Percentiles rank a stretch among this genome's conserved stretches.
Conservation (phyloP, 2,329 filamentous ascomycete species). For the Juglanconis juglandina region DNA sequence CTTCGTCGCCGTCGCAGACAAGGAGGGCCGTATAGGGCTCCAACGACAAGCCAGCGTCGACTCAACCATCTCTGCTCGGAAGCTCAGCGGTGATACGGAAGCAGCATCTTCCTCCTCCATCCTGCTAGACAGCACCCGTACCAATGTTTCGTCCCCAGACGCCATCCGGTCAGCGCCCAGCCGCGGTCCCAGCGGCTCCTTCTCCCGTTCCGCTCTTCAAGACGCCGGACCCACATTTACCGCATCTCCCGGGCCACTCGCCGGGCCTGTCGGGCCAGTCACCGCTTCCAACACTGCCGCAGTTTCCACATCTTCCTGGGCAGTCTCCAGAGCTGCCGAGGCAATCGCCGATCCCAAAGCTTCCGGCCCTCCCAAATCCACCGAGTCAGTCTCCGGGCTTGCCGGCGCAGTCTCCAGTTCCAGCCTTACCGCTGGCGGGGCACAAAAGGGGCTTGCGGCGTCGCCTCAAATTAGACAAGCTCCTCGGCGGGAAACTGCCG, state of each 20-base stretch:
- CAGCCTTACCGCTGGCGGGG: not conserved
- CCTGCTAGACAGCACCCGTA: conserved; percentile 35
- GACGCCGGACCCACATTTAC: conserved; percentile 30
- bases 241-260: conserved; percentile 17
- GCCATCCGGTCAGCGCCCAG: conserved; percentile 4
- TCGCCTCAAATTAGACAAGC: conserved; percentile 16
- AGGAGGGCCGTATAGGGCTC: conserved; percentile 56
- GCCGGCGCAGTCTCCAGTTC: not conserved
- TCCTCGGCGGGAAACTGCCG: conserved; percentile 4
- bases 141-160: conserved; percentile 13
- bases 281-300: conserved; percentile 22
- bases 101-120: conserved; percentile 37
- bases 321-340: conserved; percentile 25
- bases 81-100: conserved; percentile 36
- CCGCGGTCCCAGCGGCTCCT: not conserved
- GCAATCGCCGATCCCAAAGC: conserved; percentile 20
- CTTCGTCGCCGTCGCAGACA: conserved; percentile 68
- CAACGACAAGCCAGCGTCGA: conserved; percentile 43
- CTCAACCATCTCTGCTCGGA: conserved; percentile 35
- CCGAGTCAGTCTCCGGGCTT: not conserved
- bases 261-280: not conserved
- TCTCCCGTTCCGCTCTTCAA: conserved; percentile 25
- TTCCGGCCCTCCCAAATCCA: not conserved
- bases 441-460: conserved; percentile 16
- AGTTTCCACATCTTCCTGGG: conserved; percentile 29